These are phyloP conservation scores for Akanthomyces muscarius DNA, from an alignment of 2,329 filamentous ascomycete species.

Conservation along the genomic window DNA sequence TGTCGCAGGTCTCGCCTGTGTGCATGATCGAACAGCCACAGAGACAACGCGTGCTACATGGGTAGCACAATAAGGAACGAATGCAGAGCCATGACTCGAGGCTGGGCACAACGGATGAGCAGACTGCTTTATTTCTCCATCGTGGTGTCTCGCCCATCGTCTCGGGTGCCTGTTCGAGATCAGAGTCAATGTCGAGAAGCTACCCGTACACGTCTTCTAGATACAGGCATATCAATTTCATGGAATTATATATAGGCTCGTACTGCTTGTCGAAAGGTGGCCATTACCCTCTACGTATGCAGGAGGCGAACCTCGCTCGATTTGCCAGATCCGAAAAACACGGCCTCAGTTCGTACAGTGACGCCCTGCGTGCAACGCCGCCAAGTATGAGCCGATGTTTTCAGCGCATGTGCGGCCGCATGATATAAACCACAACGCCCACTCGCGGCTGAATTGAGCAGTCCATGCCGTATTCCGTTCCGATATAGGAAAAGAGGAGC, in stretches of 20 bases:
- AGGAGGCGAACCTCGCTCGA: slow-evolving; percentile 8
- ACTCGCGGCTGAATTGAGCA: not conserved
- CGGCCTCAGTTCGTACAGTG: not conserved
- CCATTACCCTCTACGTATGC: not conserved
- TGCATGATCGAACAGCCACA: slow-evolving; percentile 5
- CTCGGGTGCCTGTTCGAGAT: slow-evolving; percentile 13
- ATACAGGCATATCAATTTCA: not conserved
- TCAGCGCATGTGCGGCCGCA: not conserved
- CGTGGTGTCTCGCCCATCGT: slow-evolving; percentile 7
- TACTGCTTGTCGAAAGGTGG: not conserved
- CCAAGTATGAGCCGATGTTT: not conserved
- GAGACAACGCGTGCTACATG: slow-evolving; percentile 7
- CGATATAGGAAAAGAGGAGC: not conserved
- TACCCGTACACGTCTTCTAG: not conserved
- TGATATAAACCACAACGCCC: not conserved
- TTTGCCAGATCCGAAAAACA: slow-evolving; percentile 4
- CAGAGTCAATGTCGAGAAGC: not conserved
- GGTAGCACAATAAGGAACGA: not conserved
- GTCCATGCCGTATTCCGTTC: not conserved
- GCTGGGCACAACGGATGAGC: not conserved
- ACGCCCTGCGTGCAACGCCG: not conserved
- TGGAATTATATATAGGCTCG: not conserved
- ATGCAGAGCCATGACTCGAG: slow-evolving; percentile 14
- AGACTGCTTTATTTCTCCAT: not conserved
- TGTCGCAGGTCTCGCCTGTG: slow-evolving; percentile 16